A percentile compares a stretch with the other conserved stretches of the same genome.
These are phyloP conservation scores for Fragaria iinumae DNA, from an alignment of 306 rosid genomes.

Conservation along the genomic window DNA sequence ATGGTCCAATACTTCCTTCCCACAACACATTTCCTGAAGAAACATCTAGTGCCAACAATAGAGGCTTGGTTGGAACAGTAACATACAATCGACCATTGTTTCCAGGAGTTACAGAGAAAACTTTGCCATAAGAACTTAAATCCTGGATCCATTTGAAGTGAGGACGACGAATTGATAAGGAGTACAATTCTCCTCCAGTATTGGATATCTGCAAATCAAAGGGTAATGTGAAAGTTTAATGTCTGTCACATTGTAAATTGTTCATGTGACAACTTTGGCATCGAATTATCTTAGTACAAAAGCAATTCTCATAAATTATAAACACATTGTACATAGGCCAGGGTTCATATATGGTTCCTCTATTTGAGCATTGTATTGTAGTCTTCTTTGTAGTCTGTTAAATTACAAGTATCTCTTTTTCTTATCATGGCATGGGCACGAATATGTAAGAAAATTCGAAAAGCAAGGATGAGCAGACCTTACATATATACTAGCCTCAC, in stretches of 20 bases:
- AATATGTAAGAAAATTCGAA: not conserved
- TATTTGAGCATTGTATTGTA: not conserved
- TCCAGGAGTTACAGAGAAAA: constrained; percentile 60
- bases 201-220: constrained; percentile 58
- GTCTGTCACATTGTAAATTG: not conserved
- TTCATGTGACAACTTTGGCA: not conserved
- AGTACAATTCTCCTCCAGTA: constrained; percentile 66
- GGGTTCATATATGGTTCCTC: not conserved
- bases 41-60: constrained; percentile 67
- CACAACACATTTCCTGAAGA: constrained; percentile 63
- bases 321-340: not conserved
- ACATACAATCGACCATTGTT: constrained; percentile 76
- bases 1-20: constrained; percentile 71
- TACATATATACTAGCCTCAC: constrained; percentile 80
- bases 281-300: not conserved
- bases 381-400: not conserved
- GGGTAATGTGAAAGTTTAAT: not conserved
- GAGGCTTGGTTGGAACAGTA: constrained; percentile 52
- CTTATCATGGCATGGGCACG: not conserved
- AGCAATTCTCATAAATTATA: not conserved
- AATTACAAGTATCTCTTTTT: too few species aligned
- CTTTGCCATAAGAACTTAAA: constrained; percentile 59
- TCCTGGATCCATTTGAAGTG: constrained; percentile 73
- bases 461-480: constrained; percentile 32
- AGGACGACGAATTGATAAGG: constrained; percentile 51